Evolutionary conservation across 1,139 yeast genomes (phyloP).

Genomic region (Geotrichum fermentans): DNA sequence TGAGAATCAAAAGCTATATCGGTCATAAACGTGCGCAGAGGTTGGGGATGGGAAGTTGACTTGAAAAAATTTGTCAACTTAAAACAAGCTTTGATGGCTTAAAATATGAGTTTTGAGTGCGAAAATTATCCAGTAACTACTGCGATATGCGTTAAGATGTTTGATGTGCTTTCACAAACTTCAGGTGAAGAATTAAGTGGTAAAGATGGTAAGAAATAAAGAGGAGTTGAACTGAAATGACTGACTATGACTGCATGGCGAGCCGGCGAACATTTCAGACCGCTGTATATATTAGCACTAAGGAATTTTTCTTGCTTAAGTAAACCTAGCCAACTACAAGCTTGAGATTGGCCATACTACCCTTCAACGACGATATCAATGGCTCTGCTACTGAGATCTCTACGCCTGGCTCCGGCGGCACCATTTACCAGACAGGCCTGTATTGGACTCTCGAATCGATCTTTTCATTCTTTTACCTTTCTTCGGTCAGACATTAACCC

Average conservation of each 20-base stretch:
- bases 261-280: too few species aligned
- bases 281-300: neutral
- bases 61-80: neutral
- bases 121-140: neutral
- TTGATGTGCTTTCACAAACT: too few species aligned
- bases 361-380: neutral
- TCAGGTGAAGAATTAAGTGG: too few species aligned
- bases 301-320: neutral
- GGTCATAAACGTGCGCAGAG: constrained; percentile 16
- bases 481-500: constrained; percentile 16
- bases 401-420: constrained; percentile 1
- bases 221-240: too few species aligned
- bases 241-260: too few species aligned
- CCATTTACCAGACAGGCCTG: neutral
- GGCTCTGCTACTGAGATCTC: neutral
- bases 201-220: too few species aligned
- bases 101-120: neutral
- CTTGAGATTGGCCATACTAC: neutral
- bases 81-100: too few species aligned
- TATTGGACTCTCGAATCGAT: neutral
- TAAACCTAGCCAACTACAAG: neutral
- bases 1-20: constrained; percentile 12
- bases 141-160: too few species aligned
- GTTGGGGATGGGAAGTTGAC: neutral
- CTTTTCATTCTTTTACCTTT: constrained; percentile 2